Base-by-base conservation (phyloP, 768 basidiomycete genomes). In the Lentinus brumalis region DNA sequence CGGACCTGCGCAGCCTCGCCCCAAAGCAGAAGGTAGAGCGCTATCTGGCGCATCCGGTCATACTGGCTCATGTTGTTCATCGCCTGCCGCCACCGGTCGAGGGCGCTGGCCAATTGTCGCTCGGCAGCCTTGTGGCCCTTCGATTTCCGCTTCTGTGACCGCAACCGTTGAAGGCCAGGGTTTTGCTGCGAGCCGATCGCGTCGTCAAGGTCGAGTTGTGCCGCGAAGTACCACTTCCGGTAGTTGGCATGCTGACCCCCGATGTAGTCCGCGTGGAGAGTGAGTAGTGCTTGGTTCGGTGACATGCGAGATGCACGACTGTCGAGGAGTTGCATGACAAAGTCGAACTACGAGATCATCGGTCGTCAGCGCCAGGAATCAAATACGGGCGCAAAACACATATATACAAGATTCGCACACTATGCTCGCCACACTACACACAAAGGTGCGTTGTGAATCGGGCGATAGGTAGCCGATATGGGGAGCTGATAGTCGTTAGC, bases 61-160 rank as follows among this genome's bases (percentile, higher is more conserved):
- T 99, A 99, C 70, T 96, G 92, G 68, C 89, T 93, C 97, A 98
- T 99, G 77, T 88, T 92, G 79, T 94, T 90, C 97, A 98, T 99
- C 2, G 96, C 97, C 71, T 94, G 90, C 55, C 95, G 83, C 96
- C 97, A 99, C 49, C 96, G 84, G 57, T 91, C 92, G 64, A 95
- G 80, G 12, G 97, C 97, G 2, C 85, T 88, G 61, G 88, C 85
- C n/a, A 99, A 82, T 30, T 84, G 85, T 69, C 87, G 87, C 69
- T 82, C 83, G 16, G 77, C 77, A 21, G 79, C 69, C 67, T 85
- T 87, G 56, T 84, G 83, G 35, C 83, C 83, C 2, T 82, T 73
- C 1, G 81, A 65, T 80, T 85, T 57, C 66, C 76, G 60, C 77
- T 78, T 67, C 70, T 87, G 86, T 4, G 92, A 91, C 60, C 86